Base-by-base conservation (phyloP, 1,284 basidiomycete genomes). In the Schizophyllum amplum region DNA sequence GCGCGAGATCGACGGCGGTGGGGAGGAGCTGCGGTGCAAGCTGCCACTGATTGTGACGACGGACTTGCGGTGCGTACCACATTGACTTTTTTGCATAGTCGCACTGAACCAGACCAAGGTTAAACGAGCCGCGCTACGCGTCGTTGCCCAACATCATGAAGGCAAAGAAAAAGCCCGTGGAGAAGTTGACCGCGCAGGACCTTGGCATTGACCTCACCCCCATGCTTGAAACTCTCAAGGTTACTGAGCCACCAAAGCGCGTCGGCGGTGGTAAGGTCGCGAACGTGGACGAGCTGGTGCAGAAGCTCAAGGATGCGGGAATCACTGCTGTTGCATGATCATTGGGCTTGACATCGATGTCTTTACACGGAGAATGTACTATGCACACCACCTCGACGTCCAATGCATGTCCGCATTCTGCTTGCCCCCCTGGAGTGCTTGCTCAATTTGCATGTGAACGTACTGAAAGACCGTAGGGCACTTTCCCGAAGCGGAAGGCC, bases 131-230 rank as follows among this genome's bases (percentile, higher is more conserved):
- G 11, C 87, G 94, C 64, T 98, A 96, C 68, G 94, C 94, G 0
- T 94, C 94, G 24, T 72, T 97, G 61, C 94, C 94, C 17, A 96
- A 94, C 68, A 96, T 96, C 72, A 97, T 96, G 92, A 96, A 96
- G 76, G 96, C 96, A 23, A 99, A 98, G 82, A 99, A 98, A 83
- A 99, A 99, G 77, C 90, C 91, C 23, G 76, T 98, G 54, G 88
- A 95, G 74, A 95, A 92, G 68, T 67, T 94, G 60, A 84, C 84
- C 27, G 79, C 92, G 7, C 77, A 81, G 52, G 93, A 96, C 65
- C 85, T 98, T 15, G 86, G 87, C n/a, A 75, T 95, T 46, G 89
- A 94, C 69, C 77, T 89, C 49, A 79, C 83, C 1, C 93, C 93
- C 17, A 79, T 84, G 50, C 75, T 98, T 33, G 92, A 98, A 76